A percentile compares a stretch with the other conserved stretches of the same genome.
Conservation (phyloP, 352 stramenopile species). For the Phytophthora sp. region DNA sequence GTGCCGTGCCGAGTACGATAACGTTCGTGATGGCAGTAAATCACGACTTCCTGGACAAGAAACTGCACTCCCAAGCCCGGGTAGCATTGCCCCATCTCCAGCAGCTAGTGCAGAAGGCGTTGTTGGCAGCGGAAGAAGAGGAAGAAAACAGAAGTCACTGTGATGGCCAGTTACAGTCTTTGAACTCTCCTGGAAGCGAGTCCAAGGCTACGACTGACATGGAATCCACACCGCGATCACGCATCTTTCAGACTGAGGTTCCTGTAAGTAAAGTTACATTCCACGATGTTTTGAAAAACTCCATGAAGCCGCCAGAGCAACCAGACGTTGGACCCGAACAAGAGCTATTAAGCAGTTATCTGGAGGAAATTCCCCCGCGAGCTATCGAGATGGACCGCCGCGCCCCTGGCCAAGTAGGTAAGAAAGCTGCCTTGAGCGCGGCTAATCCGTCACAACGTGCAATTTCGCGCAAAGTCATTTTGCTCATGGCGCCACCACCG, state of each 20-base stretch:
- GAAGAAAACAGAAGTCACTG: not conserved
- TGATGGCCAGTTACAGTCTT: not conserved
- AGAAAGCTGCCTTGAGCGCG: conserved; percentile 21
- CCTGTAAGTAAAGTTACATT: conserved; percentile 3
- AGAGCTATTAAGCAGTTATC: conserved; percentile 27
- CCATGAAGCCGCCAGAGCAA: not conserved
- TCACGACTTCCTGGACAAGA: conserved; percentile 23
- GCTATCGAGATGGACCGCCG: conserved; percentile 24
- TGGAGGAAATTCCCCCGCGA: conserved; percentile 19
- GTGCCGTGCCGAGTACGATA: conserved; percentile 33
- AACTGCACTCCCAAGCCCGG: conserved; percentile 5
- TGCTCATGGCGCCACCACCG: conserved; percentile 20
- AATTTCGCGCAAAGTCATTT: conserved; percentile 21
- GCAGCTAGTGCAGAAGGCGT: conserved; percentile 32
- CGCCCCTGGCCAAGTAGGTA: conserved; percentile 21
- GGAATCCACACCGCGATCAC: conserved; percentile 9
- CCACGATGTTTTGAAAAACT: not conserved
- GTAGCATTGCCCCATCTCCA: conserved; percentile 36
- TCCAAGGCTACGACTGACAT: not conserved
- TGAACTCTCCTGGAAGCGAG: not conserved
- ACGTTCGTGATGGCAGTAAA: conserved; percentile 30
- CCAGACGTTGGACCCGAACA: not conserved
- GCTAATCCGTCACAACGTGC: conserved; percentile 20
- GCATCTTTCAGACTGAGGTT: conserved; percentile 30
- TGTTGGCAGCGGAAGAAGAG: conserved; percentile 34